Conservation (phyloP, 192 early-diverging fungal genomes). For the Gryganskiella cystojenkinii region DNA sequence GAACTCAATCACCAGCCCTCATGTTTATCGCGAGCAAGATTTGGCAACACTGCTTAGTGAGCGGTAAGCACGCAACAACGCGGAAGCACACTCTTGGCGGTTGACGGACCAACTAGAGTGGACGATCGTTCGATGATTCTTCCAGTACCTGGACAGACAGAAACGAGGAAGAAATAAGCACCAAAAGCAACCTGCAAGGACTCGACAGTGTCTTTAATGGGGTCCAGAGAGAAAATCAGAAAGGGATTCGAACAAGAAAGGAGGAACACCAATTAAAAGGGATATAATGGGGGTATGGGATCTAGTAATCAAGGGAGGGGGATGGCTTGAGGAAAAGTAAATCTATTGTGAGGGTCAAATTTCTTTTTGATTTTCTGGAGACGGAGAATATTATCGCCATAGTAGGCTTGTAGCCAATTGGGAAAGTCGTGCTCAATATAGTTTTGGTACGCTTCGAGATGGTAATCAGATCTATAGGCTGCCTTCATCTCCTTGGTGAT, state of each 20-base stretch:
- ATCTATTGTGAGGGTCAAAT: constrained; percentile 33
- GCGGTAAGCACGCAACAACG: too few species aligned
- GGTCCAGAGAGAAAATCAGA: too few species aligned
- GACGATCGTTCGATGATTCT: not conserved
- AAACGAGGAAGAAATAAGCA: not conserved
- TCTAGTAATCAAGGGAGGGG: too few species aligned
- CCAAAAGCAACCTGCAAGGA: not conserved
- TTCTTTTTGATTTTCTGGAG: constrained; percentile 26
- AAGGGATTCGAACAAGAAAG: too few species aligned
- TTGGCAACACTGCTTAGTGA: too few species aligned
- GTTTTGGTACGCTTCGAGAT: constrained; percentile 33
- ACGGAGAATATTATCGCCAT: constrained; percentile 15
- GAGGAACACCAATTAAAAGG: too few species aligned
- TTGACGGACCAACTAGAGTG: too few species aligned
- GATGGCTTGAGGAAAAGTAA: constrained; percentile 36
- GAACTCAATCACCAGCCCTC: not conserved
- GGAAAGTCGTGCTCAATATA: constrained; percentile 28
- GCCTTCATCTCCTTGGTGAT: constrained; percentile 15
- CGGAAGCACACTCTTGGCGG: too few species aligned
- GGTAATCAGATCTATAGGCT: constrained; percentile 9
- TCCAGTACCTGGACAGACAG: not conserved
- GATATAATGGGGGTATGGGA: too few species aligned
- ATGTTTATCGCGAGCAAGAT: too few species aligned
- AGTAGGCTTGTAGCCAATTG: constrained; percentile 21
- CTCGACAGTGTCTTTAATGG: not conserved